These are phyloP conservation scores for Coleophoma cylindrospora DNA, from an alignment of 2,329 filamentous ascomycete genomes.

Conservation along the genomic window DNA sequence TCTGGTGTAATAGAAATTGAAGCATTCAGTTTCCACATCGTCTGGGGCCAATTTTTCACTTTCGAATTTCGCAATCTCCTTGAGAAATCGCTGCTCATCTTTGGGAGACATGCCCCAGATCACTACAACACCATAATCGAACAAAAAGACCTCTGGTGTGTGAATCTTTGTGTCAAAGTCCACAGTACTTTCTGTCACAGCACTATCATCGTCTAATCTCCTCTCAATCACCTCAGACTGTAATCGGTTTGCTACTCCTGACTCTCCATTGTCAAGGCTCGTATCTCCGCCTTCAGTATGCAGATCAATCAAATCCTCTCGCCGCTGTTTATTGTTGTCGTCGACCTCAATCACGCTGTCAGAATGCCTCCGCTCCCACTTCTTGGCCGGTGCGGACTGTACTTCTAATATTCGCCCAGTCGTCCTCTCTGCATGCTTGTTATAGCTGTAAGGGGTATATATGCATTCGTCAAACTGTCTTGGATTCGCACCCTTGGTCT, in stretches of 20 bases:
- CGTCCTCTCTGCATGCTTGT: constrained; percentile 29
- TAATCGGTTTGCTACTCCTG: constrained; percentile 9
- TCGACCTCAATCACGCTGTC: constrained; percentile 69
- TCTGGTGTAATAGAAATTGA: constrained; percentile 98
- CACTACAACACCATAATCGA: constrained; percentile 95
- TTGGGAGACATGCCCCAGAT: constrained; percentile 96
- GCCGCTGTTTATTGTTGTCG: constrained; percentile 47
- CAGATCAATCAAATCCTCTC: constrained; percentile 61
- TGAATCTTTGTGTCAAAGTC: constrained; percentile 87
- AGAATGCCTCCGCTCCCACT: constrained; percentile 66
- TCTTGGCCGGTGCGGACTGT: constrained; percentile 28
- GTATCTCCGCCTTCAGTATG: constrained; percentile 32
- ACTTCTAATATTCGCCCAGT: constrained; percentile 18
- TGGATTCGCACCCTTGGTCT: constrained; percentile 73
- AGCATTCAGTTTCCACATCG: constrained; percentile 92
- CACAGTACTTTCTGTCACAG: constrained; percentile 34
- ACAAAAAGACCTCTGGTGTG: constrained; percentile 91
- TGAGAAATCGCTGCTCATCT: constrained; percentile 86
- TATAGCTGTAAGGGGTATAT: constrained; percentile 89
- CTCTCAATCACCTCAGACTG: constrained; percentile 18
- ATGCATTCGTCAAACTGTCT: constrained; percentile 98
- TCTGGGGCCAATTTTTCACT: constrained; percentile 82
- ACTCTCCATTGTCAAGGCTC: constrained; percentile 27
- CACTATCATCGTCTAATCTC: constrained; percentile 32
- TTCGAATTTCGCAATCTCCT: constrained; percentile 93